Percentiles rank a stretch among this genome's conserved stretches.
These are phyloP conservation scores for Corylus americana DNA, from an alignment of 306 rosid species.

Conservation along the genomic window DNA sequence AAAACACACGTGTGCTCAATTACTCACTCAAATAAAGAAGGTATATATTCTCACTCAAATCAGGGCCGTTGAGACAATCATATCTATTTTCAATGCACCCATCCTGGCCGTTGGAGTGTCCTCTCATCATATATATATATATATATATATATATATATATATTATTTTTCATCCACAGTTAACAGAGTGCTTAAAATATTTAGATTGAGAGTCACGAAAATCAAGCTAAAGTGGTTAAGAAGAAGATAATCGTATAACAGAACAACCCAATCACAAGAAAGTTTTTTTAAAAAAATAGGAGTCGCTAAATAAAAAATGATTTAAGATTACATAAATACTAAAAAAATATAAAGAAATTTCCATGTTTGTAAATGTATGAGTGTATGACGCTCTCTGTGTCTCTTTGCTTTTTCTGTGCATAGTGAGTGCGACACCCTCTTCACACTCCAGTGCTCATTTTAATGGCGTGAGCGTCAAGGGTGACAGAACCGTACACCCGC, in stretches of 20 bases:
- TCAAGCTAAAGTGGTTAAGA: not conserved
- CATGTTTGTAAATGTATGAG: not conserved
- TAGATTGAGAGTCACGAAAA: not conserved
- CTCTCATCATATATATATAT: not conserved
- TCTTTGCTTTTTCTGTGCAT: slow-evolving; percentile 12
- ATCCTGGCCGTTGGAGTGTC: too few species aligned
- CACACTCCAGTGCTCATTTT: slow-evolving; percentile 29
- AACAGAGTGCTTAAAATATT: not conserved
- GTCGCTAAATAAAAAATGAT: not conserved
- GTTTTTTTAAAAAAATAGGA: too few species aligned
- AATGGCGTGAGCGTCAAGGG: slow-evolving; percentile 40
- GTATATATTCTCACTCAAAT: too few species aligned
- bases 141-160: not conserved
- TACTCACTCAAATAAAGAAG: too few species aligned
- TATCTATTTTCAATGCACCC: too few species aligned
- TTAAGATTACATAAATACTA: not conserved
- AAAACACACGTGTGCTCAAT: too few species aligned
- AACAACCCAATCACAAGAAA: not conserved
- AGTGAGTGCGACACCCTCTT: slow-evolving; percentile 29
- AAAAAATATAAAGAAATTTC: not conserved
- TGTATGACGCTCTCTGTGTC: slow-evolving; percentile 16
- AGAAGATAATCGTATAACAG: not conserved
- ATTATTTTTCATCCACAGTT: not conserved
- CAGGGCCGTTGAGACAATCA: too few species aligned
- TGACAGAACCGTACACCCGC: slow-evolving; percentile 31